Percentiles rank a stretch among this genome's conserved stretches.
phyloP scores from a whole-genome alignment of 139 green algal genomes.

The Zygnema cylindricum region DNA sequence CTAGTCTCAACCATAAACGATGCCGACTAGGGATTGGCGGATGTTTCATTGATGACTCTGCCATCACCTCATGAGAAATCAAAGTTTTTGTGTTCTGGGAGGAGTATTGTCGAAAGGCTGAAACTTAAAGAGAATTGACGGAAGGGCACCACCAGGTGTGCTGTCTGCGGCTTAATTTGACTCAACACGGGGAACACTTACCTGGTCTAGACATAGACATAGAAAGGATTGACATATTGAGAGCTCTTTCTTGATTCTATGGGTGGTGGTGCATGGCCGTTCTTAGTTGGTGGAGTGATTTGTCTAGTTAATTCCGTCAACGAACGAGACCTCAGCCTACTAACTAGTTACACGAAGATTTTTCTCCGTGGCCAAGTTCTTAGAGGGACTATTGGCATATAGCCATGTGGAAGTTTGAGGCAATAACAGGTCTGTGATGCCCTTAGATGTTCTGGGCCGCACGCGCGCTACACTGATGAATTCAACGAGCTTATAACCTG shows the following conservation, averaged over 20 bases:
- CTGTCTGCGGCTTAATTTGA: too few species aligned
- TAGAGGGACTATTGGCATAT: constrained; percentile 94
- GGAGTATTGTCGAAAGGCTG: constrained; percentile 71
- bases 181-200: too few species aligned
- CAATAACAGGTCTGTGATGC: constrained; percentile 99
- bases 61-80: constrained; percentile 99
- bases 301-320: constrained; percentile 87
- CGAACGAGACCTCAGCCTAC: constrained; percentile 96
- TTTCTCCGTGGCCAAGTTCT: constrained; percentile 83
- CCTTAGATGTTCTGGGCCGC: constrained; percentile 99
- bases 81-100: constrained; percentile 80
- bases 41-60: constrained; percentile 94
- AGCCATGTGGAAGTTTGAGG: constrained; percentile 93
- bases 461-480: constrained; percentile 68
- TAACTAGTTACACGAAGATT: constrained; percentile 77
- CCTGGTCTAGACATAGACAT: too few species aligned
- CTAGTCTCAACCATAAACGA: constrained; percentile 99
- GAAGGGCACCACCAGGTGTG: too few species aligned
- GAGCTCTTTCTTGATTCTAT: too few species aligned
- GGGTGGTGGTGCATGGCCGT: constrained; percentile 22
- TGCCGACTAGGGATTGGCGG: constrained; percentile 97
- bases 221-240: too few species aligned
- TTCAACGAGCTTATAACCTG: constrained; percentile 77
- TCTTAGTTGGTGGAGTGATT: constrained; percentile 63
- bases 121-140: too few species aligned